These are phyloP conservation scores for Colletotrichum chrysophilum DNA, from an alignment of 2,329 filamentous ascomycete species.

Conservation along the genomic window DNA sequence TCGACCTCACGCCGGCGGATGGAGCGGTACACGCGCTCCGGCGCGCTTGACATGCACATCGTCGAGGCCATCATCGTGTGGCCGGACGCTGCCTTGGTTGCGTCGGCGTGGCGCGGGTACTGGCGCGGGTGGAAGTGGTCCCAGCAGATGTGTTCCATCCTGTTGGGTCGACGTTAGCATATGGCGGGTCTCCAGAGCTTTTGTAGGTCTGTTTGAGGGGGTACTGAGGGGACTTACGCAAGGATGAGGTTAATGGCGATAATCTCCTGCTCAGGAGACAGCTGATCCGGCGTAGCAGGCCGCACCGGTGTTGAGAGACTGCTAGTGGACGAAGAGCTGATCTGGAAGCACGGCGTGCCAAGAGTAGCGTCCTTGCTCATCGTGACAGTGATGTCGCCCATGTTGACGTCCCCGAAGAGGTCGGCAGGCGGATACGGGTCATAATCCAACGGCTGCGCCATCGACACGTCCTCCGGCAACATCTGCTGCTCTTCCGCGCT, in stretches of 20 bases:
- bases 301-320: conserved; percentile 5
- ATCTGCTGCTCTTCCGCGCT: background rate
- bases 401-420: conserved; percentile 37
- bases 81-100: conserved; percentile 36
- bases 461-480: conserved; percentile 1
- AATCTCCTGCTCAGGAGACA: conserved; percentile 45
- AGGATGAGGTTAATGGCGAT: conserved; percentile 59
- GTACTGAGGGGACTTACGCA: conserved; percentile 40
- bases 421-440: conserved; percentile 24
- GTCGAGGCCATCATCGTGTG: conserved; percentile 51
- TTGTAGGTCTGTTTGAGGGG: background rate
- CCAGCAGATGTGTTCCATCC: conserved; percentile 59
- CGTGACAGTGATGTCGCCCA: conserved; percentile 44
- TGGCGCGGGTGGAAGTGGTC: conserved; percentile 49
- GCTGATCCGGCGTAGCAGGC: conserved; percentile 27
- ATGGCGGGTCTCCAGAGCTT: fast-evolving
- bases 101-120: conserved; percentile 38
- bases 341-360: conserved; percentile 47
- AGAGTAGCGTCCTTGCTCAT: conserved; percentile 46
- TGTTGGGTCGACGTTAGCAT: conserved; percentile 27
- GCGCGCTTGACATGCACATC: conserved; percentile 45
- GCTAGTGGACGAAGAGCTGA: conserved; percentile 35
- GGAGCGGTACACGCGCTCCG: conserved; percentile 33
- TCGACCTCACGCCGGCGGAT: conserved; percentile 6
- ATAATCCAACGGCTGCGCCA: background rate